phyloP scores from a whole-genome alignment of 176 grass and related monocot species.

The Musa acuminata region DNA sequence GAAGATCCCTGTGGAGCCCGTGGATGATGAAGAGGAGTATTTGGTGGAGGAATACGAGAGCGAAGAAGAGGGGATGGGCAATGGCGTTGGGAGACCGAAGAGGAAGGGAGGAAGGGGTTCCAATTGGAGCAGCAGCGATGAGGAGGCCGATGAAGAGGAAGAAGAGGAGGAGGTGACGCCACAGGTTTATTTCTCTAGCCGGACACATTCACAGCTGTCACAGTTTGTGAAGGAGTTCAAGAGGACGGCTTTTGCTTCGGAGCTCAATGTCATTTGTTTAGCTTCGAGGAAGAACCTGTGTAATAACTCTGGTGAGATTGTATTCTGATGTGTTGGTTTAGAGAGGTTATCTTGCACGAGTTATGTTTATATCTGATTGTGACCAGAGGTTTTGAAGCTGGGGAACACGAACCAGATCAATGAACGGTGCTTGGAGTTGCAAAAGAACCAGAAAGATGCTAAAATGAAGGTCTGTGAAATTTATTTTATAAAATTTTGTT shows the following conservation, averaged over 20 bases:
- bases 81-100: constrained; percentile 17
- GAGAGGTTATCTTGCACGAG: background rate
- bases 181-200: constrained; percentile 77
- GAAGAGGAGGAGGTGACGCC: constrained; percentile 64
- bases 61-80: constrained; percentile 29
- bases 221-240: constrained; percentile 88
- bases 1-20: constrained; percentile 8
- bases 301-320: constrained; percentile 52
- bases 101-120: constrained; percentile 34
- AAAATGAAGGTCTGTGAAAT: constrained; percentile 52
- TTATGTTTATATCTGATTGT: constrained; percentile 10
- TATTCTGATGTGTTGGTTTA: constrained; percentile 6
- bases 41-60: constrained; percentile 73
- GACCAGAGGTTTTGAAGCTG: constrained; percentile 67
- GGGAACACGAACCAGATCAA: constrained; percentile 58
- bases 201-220: constrained; percentile 83
- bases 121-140: constrained; percentile 36
- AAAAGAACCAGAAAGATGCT: constrained; percentile 61
- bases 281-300: constrained; percentile 91
- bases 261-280: constrained; percentile 52
- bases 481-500: background rate
- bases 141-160: constrained; percentile 27
- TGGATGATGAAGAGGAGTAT: constrained; percentile 42
- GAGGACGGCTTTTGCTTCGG: constrained; percentile 40
- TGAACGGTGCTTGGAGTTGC: constrained; percentile 75